Base-by-base conservation (phyloP, 257 asterid species). In the Ajuga chamaepitys region DNA sequence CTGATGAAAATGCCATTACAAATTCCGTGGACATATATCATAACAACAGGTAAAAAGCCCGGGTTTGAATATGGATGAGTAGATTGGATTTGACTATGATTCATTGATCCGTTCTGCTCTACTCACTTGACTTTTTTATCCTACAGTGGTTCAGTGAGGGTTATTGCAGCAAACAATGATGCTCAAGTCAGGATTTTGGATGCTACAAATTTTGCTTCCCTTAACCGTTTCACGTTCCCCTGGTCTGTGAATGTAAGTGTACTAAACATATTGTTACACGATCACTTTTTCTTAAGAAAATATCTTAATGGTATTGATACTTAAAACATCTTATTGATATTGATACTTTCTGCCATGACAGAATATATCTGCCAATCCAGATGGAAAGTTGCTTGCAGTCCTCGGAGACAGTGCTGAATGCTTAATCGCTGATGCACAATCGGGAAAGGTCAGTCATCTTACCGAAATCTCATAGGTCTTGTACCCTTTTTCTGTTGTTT, bases 171-270 rank as follows among this genome's bases (percentile, higher is more conserved):
- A 12, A 91, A 91, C 77, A 91, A 91, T 26, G 98, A 91, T 75
- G 82, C 91, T 58, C 87, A 83, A 77, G 87, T 91, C 58, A 76
- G 94, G 74, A 76, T 91, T 53, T 72, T 86, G 40, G 98, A 91
- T 67, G 75, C 83, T 21, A 68, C 13, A 28, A 83, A 72, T 2
- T 88, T 88, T 37, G 50, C 79, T 48, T 71, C 94, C 73, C 66
- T 84, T 22, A 81, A 58, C 28, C 74, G 58, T 30, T 86, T 83
- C 80, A 65, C 83, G 4, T 91, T 83, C 75, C 98, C 98, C 0
- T 91, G 98, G 98, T 91, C 95, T 55, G 98, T 88, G 12, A 91
- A 91, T 52, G 98, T 91, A 70, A 85, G 98, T 84, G 38, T 45
- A 38, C 17, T 7, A 14, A 17, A 24, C 0, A 7, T 40, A 4